Evolutionary conservation across 1,284 basidiomycete genomes (phyloP), one percentile per base, ranked within the genome.

Genomic region (Termitomyces sp.): DNA sequence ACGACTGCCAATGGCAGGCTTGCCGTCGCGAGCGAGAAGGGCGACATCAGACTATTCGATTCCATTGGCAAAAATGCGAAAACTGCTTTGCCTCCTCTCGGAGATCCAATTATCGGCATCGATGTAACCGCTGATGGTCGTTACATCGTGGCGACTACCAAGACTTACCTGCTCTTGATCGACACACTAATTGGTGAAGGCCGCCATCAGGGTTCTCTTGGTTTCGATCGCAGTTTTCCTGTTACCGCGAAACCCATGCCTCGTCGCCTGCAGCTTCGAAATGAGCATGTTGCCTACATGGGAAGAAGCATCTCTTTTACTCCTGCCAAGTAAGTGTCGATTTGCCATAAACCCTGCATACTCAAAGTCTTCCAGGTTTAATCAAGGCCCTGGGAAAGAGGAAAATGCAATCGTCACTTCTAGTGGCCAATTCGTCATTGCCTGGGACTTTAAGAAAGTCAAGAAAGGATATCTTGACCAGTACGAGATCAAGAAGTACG

Each of bases 51-150:
- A 45, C 75, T 99, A 51, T 99, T 96, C 65, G 97, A 99, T 70
- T 79, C 87, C 51, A 92, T 99, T 62, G 97, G 97, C 46, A 99
- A 98, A 82, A 99, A 94, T 65, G 97, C 97, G 34, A 99, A 99
- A 83, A 99, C 97, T 19, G 94, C 94, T n/a, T 75, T 99, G 46
- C 94, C 96, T 26, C 92, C 94, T 33, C 80, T 98, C 28, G 95
- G 97, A 28, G 94, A 98, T 71, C 93, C 96, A 41, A 98, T 99
- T 65, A 71, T 93, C 50, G 96, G 96, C 31, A 82, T 99, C 48
- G 97, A 99, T 71, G 93, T 94, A 7, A 95, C 95, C 2, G 88
- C 92, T 15, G 88, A 94, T 68, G 97, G 97, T 36, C 86, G 94
- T 52, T 99, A 90, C 81, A 84, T 99, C 55, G 90, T 99, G 31